Base-by-base conservation (phyloP, 306 rosid genomes). In the Casuarina cunninghamiana region DNA sequence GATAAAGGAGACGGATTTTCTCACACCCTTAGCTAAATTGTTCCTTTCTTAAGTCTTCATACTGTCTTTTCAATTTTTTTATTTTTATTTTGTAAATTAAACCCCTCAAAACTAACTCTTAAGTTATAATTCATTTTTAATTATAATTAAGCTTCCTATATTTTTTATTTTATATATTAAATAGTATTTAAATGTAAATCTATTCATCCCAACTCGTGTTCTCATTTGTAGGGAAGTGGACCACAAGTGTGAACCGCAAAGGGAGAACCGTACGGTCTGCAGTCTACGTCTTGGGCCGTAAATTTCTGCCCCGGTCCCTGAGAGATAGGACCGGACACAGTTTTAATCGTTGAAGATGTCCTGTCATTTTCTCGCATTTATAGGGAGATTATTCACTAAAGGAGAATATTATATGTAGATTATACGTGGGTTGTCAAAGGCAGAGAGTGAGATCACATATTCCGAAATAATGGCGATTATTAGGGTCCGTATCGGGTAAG, bases 291-390 rank as follows among this genome's bases (percentile, higher is more conserved):
- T 76, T 72, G 84, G 90, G 83, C 84, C 83, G 69, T 66, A 77
- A 76, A 80, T 69, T 68, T 50, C 69, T 60, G 72, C 68, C 72
- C 50, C 39, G 83, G 87, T 66, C 87, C 80, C 80, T 74, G 75
- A 53, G 65, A 68, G 75, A 45, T 86, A 85, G 89, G 88, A 83
- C 89, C 85, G 61, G 16, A 70, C 53, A 81, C 74, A 12, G 83
- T 81, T 83, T 78, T 65, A 77, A 75, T 83, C 65, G 69, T 50
- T 67, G 58, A 74, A 55, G 50, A 79, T 66, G 88, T 77, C 76
- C 68, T 38, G 79, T 89, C 89, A 17, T 80, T 85, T 87, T 89
- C 90, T 39, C 44, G 74, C 75, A 86, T 86, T 89, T 80, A 89
- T 69, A 53, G 16, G 13, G 26, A 32, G 76, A 72, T 69, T 50